Evolutionary conservation across 129 eudicot species (phyloP), one percentile per base, ranked within the genome.

Genomic region (Smallanthus sonchifolius): DNA sequence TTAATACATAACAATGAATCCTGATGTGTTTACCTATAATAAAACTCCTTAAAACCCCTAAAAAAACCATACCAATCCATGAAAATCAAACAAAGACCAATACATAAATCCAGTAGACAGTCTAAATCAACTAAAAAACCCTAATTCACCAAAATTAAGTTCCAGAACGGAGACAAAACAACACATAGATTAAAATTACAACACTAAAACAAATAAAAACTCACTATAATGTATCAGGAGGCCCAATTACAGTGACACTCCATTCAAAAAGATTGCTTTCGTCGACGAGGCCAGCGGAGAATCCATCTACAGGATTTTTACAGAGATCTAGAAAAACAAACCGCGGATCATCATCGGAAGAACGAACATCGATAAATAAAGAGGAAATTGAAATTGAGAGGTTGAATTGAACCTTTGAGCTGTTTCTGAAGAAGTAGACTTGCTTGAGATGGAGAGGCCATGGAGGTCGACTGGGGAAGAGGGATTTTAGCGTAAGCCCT

Each of bases 361-460:
- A 59, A 4, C 7, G 30, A 3, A 38, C 5, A 14, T 11, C 9
- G 8, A 13, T 1, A 15, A 2, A 62, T 32, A 75, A 65, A 15
- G 49, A 37, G 5, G 7, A 32, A 64, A 24, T 7, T 34, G 35
- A 66, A 77, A 52, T 7, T 69, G 77, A 28, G 72, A 38, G 61
- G 42, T 45, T 66, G 64, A 68, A 76, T 72, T 17, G 16, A 16
- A 88, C 96, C 96, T 80, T 84, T 92, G 76, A 92, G 96, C 79
- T 92, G 96, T 60, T 92, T 92, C 59, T 89, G 96, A n/a, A 92
- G 89, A 68, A 92, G 96, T 64, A 92, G 93, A 75, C 85, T 92
- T 49, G 96, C 97, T 82, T 89, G 96, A 35, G 93, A 89, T n/a
- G 90, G 49, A 65, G 96, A 88, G 36, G 90, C 97, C 97, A 91